Evolutionary conservation across 192 early-diverging fungal genomes (phyloP), one percentile per base, ranked within the genome.

Genomic region (Radiomyces spectabilis): DNA sequence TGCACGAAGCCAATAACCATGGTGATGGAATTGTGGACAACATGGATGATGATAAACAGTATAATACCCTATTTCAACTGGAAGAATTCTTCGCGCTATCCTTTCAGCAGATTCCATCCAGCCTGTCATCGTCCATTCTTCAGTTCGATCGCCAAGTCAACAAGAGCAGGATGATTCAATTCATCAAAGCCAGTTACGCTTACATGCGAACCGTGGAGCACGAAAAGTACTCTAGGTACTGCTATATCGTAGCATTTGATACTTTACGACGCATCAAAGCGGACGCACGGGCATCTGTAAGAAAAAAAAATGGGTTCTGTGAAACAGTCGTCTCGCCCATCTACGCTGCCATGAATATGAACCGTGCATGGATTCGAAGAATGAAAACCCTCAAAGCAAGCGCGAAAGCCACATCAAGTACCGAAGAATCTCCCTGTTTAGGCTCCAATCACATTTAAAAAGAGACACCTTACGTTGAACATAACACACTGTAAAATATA

Each of bases 181-280:
- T 3, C 1, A 13, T 61, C 16, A 44, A 53, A n/a, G 59, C 59
- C n/a, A 61, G 59, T 15, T 53, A 26, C 40, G 59, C 59, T 5
- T 61, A 61, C 27, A 43, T 45, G 1, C 27, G 32, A 21, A 33
- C 59, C 4, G 43, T 60, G 10, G 4, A 47, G 4, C 2, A 31
- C 25, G 3, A 9, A 22, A 61, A 61, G 15, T 61, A 52, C 18
- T 22, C 22, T 13, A 61, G 38, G 29, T 61, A 61, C 2, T 52
- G 50, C 21, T 61, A 61, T 31, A 31, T 53, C 18, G 44, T 61
- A 9, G 59, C 50, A 2, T 53, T 45, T 53, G 59, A 61, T 32
- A 29, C 24, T 0, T 38, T 61, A 21, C 13, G 41, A 10, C 18
- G 59, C 13, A 53, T 61, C 10, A 61, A 61, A n/a, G 51, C 59